phyloP scores from a whole-genome alignment of 495 filamentous ascomycete species.

The Neurospora terricola region DNA sequence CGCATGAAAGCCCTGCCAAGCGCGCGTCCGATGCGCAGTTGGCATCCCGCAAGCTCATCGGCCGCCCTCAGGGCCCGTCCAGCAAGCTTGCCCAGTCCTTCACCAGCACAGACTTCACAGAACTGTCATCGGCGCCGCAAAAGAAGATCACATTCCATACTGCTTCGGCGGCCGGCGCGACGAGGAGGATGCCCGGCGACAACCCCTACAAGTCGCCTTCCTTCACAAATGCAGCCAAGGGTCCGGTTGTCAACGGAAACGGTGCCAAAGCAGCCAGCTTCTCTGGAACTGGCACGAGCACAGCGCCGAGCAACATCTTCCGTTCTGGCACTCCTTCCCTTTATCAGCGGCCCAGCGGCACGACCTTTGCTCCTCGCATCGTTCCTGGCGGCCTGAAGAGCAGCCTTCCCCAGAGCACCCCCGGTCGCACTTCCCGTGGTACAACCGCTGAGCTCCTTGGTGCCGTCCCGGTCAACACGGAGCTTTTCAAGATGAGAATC shows the following conservation, averaged over 20 bases:
- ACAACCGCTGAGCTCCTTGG: conserved; percentile 17
- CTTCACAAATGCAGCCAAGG: background rate
- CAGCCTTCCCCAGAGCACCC: conserved; percentile 26
- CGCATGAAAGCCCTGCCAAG: conserved; percentile 26
- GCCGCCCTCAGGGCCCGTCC: conserved; percentile 23
- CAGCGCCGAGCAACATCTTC: conserved; percentile 29
- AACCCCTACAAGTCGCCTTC: conserved; percentile 21
- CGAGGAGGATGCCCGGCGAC: conserved; percentile 23
- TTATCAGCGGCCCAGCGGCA: conserved; percentile 17
- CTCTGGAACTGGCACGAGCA: conserved; percentile 12
- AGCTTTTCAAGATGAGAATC: conserved; percentile 40
- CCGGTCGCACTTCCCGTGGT: conserved; percentile 19
- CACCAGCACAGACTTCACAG: conserved; percentile 19
- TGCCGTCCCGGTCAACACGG: conserved; percentile 23
- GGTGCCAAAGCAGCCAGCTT: conserved; percentile 15
- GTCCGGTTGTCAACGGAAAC: background rate
- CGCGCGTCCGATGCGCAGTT: conserved; percentile 26
- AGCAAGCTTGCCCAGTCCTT: conserved; percentile 24
- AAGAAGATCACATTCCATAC: background rate
- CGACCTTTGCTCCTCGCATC: conserved; percentile 30
- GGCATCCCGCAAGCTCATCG: conserved; percentile 22
- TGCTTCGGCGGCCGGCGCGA: background rate
- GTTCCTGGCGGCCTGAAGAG: conserved; percentile 18
- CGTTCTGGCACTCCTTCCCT: conserved; percentile 23
- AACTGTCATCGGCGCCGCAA: conserved; percentile 5